Base-by-base conservation (phyloP, 208 protist genomes). In the Leishmania tropica region DNA sequence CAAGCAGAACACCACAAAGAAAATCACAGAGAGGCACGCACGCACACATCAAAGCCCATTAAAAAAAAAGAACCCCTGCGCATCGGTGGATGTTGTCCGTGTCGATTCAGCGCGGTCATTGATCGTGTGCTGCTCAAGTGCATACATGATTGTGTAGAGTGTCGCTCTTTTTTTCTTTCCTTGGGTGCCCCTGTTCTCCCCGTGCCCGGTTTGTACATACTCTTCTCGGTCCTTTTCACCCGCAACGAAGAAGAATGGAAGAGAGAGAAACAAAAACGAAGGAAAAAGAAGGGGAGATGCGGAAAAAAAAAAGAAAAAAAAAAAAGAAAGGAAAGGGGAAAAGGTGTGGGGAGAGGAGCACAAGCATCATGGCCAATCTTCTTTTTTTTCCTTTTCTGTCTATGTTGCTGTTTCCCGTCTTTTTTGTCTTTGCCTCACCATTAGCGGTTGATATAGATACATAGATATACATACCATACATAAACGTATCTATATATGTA, bases 111-210 rank as follows among this genome's bases (percentile, higher is more conserved):
- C 28, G 31, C 31, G 62, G 8, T 15, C 62, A 68, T 40, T 68
- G 31, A 21, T 6, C 21, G 13, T 75, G 11, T 35, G n/a, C 17
- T 47, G 35, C n/a, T 13, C 31, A 54, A 48, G 40, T 35, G 28
- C 47, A 83, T 73, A 56, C 51, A 79, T 60, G 68, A 58, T 51
- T 80, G 78, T 64, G 62, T 54, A 65, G 40, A 83, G 62, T 56
- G 56, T 13, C n/a, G 42, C 53, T 42, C 31, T 2, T 70, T 64
- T 42, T 40, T 21, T 4, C 13, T 40, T 68, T 40, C 62, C 6
- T 68, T 35, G 62, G 47, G 28, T 31, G 37, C 40, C 31, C 31
- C 17, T 40, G 31, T 40, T 40, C 31, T 40, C 62, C 31, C 62
- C 31, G 31, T 42, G 31, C 19, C 58, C 13, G 5, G 31, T 68